Base-by-base conservation (phyloP, 2,329 filamentous ascomycete species). In the Myriosclerotinia duriaeana region DNA sequence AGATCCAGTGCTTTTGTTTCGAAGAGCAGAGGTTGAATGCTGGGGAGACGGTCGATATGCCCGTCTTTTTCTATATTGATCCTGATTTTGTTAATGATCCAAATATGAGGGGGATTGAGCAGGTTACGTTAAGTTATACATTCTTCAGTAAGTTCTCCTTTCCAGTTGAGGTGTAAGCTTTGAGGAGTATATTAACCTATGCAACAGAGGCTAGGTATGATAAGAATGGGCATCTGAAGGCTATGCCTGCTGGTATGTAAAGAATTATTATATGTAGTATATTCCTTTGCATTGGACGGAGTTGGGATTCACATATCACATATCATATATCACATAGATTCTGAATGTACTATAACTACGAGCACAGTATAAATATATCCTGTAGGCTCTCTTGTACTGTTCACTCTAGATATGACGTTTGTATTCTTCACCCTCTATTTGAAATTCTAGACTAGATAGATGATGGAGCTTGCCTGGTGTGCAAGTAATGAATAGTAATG, bases 1-100 rank as follows among this genome's bases (percentile, higher is more conserved):
- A 99, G 85, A 99, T 99, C 55, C 95, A 99, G 79, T 99, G 95
- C 77, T 99, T 99, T 79, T 99, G 95, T 79, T 99, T 99, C 75
- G 95, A 99, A 81, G 94, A 93, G 79, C 95, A 99, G 83, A 85
- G 96, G 69, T 79, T 99, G 71, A 94, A 95, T 76, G 93, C 93
- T 7, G 93, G 94, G 54, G 96, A 99, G 83, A 95, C 93, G 54
- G 95, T 99, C 64, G 95, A 99, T 78, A 99, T 99, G 96, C 96
- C 95, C 0, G 96, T 99, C 0, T 99, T 99, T 79, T 99, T 99
- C 80, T 99, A 98, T 79, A 90, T 99, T 71, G 95, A 99, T 76
- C 95, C 95, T 0, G 95, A 98, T 76, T 89, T 99, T 80, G 84
- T 94, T 67, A 93, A 90, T 72, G 95, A 99, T 78, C 82, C 94